A percentile compares a stretch with the other conserved stretches of the same genome.
Evolutionary conservation across 129 eudicot species (phyloP).

Genomic region (Artemisia argyi): DNA sequence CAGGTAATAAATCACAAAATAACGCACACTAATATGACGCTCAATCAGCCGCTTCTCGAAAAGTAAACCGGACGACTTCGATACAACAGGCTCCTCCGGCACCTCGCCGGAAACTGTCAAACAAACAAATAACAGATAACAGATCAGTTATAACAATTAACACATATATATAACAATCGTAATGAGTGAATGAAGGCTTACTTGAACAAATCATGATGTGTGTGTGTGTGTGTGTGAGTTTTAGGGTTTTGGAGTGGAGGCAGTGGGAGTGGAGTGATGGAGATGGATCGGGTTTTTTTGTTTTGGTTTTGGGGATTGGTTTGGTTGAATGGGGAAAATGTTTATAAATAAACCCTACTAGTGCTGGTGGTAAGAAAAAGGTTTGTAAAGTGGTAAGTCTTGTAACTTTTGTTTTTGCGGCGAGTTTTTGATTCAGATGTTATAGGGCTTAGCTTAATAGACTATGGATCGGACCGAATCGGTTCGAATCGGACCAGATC

Average conservation of each 20-base stretch:
- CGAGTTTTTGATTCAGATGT: too few relatives aligned
- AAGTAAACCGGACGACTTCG: conserved; percentile 73
- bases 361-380: too few relatives aligned
- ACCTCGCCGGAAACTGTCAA: conserved; percentile 94
- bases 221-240: conserved; percentile 37
- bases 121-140: background rate
- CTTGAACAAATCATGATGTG: conserved; percentile 78
- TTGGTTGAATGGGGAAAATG: too few relatives aligned
- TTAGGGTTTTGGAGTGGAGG: conserved; percentile 15
- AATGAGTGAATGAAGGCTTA: conserved; percentile 22
- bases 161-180: background rate
- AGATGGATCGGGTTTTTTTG: background rate
- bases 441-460: too few relatives aligned
- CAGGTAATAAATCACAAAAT: too few relatives aligned
- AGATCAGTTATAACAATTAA: conserved; percentile 22
- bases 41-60: conserved; percentile 90
- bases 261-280: background rate
- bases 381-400: too few relatives aligned
- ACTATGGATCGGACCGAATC: too few relatives aligned
- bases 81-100: conserved; percentile 99
- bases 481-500: too few relatives aligned
- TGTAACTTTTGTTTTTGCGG: too few relatives aligned
- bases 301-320: too few relatives aligned
- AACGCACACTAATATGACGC: conserved; percentile 61
- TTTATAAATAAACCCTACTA: too few relatives aligned